Conservation (phyloP, 441 rosid species). For the Populus hybrid region DNA sequence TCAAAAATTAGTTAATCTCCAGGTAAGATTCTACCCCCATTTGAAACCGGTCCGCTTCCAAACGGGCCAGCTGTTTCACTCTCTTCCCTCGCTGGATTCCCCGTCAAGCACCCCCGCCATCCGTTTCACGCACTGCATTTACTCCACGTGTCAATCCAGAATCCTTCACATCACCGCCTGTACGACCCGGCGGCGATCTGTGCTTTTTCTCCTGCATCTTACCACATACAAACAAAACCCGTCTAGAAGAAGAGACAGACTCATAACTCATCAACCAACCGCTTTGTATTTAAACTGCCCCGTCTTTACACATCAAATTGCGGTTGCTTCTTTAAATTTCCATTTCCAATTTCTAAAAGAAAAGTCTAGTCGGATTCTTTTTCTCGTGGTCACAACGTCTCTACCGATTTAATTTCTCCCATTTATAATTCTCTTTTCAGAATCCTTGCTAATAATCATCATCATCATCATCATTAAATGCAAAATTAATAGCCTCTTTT, state of each 20-base stretch:
- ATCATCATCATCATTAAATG: no score
- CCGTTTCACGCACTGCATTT: no score
- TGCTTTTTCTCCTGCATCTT: neutral
- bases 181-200: neutral
- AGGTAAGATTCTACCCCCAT: neutral
- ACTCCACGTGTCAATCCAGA: neutral
- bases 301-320: no score
- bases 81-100: neutral
- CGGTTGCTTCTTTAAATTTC: no score
- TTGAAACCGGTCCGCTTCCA: neutral
- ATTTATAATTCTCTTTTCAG: no score
- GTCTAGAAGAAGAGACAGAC: neutral
- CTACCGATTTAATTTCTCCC: no score
- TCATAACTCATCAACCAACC: neutral
- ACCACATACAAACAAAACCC: neutral
- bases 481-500: no score
- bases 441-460: no score
- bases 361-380: no score
- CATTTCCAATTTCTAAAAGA: no score
- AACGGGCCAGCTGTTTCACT: neutral
- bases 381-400: no score
- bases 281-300: no score
- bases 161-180: neutral
- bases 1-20: neutral
- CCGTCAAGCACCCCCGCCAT: neutral